Conservation (phyloP, 768 basidiomycete genomes). For the Termitomyces titanicus region DNA sequence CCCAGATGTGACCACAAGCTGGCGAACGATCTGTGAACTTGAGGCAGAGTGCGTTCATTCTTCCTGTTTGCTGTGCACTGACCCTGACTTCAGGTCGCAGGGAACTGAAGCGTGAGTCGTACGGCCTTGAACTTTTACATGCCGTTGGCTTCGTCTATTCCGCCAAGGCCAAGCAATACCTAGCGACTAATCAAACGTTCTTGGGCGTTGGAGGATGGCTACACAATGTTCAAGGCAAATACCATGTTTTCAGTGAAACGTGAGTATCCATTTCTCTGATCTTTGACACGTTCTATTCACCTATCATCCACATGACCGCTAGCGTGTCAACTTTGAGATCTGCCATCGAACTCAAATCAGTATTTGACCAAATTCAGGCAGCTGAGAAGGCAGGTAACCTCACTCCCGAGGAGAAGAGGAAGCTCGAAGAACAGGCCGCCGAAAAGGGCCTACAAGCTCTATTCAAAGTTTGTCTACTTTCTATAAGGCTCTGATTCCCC, state of each 20-base stretch:
- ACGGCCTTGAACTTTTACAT: slow-evolving; percentile 82
- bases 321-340: slow-evolving; percentile 84
- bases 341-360: slow-evolving; percentile 84
- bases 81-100: slow-evolving; percentile 31
- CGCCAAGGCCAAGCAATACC: slow-evolving; percentile 78
- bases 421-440: slow-evolving; percentile 87
- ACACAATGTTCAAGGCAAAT: slow-evolving; percentile 89
- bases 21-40: slow-evolving; percentile 71
- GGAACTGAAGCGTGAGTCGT: slow-evolving; percentile 82
- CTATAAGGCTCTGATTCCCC: not conserved
- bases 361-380: slow-evolving; percentile 90
- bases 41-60: slow-evolving; percentile 69
- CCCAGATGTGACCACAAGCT: slow-evolving; percentile 65
- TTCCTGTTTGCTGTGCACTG: not conserved
- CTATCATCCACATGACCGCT: not conserved
- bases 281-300: not conserved
- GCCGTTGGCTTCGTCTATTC: slow-evolving; percentile 84
- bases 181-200: slow-evolving; percentile 67
- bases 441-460: slow-evolving; percentile 89
- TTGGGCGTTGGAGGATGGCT: slow-evolving; percentile 92
- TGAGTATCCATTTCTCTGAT: slow-evolving; percentile 33
- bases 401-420: slow-evolving; percentile 71
- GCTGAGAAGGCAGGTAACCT: slow-evolving; percentile 85
- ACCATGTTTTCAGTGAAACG: slow-evolving; percentile 93
- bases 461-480: slow-evolving; percentile 63